phyloP scores from a whole-genome alignment of 1,284 basidiomycete species.

The Phellopilus nigrolimitatus region DNA sequence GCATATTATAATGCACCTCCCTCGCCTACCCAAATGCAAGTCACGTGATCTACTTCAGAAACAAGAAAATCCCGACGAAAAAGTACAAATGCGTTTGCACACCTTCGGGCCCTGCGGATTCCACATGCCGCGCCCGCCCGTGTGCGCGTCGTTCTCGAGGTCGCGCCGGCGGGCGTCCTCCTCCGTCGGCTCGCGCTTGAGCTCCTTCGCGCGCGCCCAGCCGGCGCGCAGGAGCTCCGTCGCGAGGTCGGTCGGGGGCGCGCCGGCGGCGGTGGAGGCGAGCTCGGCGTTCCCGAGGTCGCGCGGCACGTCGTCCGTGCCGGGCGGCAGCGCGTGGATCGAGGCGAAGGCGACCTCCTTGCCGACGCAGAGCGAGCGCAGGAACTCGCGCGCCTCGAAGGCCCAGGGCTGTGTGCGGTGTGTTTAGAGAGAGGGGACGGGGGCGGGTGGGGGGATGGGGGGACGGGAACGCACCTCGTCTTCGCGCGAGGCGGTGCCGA shows the following conservation, averaged over 20 bases:
- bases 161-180: conserved; percentile 75
- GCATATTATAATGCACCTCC: conserved; percentile 83
- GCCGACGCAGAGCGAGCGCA: conserved; percentile 81
- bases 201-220: conserved; percentile 91
- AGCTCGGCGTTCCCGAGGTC: conserved; percentile 76
- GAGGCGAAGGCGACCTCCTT: conserved; percentile 83
- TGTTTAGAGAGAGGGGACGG: not conserved
- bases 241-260: conserved; percentile 73
- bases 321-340: conserved; percentile 66
- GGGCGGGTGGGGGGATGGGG: not conserved
- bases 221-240: conserved; percentile 79
- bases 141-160: conserved; percentile 75
- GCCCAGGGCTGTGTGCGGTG: conserved; percentile 67
- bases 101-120: conserved; percentile 80
- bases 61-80: not conserved
- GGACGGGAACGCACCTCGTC: conserved; percentile 63
- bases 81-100: too few relatives aligned
- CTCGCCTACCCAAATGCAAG: conserved; percentile 48
- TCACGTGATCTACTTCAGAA: conserved; percentile 18
- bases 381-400: conserved; percentile 89
- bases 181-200: conserved; percentile 70
- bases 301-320: conserved; percentile 59
- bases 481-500: conserved; percentile 76
- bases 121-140: conserved; percentile 81
- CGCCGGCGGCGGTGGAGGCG: not conserved